Conservation (phyloP, 495 filamentous ascomycete species). For the Aspergillus steynii region DNA sequence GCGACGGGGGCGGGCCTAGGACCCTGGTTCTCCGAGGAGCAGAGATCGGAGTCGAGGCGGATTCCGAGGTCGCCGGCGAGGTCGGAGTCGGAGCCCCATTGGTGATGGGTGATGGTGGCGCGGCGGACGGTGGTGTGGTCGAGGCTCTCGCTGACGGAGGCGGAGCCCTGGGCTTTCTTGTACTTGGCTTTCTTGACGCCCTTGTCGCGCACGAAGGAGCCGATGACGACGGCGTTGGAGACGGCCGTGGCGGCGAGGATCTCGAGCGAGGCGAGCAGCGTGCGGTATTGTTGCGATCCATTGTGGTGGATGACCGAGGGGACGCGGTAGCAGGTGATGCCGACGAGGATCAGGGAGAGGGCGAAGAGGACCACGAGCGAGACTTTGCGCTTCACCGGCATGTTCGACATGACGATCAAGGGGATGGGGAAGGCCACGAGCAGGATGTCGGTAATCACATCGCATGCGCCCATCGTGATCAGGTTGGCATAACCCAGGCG, state of each 20-base stretch:
- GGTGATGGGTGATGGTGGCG: constrained; percentile 51
- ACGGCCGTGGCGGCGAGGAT: constrained; percentile 74
- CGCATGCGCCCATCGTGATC: constrained; percentile 81
- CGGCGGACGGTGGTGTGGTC: constrained; percentile 52
- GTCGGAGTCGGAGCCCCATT: constrained; percentile 84
- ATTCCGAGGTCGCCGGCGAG: constrained; percentile 73
- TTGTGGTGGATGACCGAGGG: constrained; percentile 62
- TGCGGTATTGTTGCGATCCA: constrained; percentile 71
- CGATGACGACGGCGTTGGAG: constrained; percentile 76
- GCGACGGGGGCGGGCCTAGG: constrained; percentile 45
- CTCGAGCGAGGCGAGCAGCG: constrained; percentile 75
- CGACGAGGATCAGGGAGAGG: constrained; percentile 75
- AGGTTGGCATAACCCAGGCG: constrained; percentile 82
- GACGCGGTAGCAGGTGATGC: constrained; percentile 74
- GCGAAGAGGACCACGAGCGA: constrained; percentile 74
- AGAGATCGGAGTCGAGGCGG: constrained; percentile 58
- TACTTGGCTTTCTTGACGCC: constrained; percentile 79
- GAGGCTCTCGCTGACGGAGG: constrained; percentile 52
- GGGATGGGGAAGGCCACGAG: constrained; percentile 87
- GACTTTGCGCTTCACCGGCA: constrained; percentile 65
- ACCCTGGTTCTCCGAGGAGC: constrained; percentile 34
- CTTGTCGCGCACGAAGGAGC: constrained; percentile 77
- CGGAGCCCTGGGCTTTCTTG: constrained; percentile 54
- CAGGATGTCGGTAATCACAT: constrained; percentile 84
- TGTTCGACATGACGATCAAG: constrained; percentile 72